A percentile compares a stretch with the other conserved stretches of the same genome.
Conservation (phyloP, 116 monocot species). For the Dioscorea cayenensis region DNA sequence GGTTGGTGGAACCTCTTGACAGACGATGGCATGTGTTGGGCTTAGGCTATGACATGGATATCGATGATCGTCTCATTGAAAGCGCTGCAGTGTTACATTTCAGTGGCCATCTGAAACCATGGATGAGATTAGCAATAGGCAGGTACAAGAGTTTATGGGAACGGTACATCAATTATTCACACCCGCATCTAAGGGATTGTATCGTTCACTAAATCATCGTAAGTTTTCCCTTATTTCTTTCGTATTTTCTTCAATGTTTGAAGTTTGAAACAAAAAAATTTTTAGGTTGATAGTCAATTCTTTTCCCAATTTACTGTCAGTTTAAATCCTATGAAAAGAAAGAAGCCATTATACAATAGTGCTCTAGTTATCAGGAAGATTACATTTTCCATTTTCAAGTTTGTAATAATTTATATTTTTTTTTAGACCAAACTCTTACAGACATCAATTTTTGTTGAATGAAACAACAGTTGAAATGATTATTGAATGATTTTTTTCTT, state of each 20-base stretch:
- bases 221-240: neutral
- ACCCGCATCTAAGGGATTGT: neutral
- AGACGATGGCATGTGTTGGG: constrained; percentile 4
- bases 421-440: neutral
- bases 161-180: neutral
- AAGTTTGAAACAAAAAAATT: neutral
- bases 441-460: neutral
- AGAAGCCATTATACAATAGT: neutral
- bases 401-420: neutral
- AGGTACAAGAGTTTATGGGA: constrained; percentile 1
- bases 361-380: neutral
- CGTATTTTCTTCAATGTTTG: neutral
- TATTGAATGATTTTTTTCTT: too few relatives aligned
- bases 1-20: constrained; percentile 1
- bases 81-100: constrained; percentile 1
- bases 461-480: too few relatives aligned
- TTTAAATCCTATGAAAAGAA: neutral
- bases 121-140: neutral
- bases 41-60: neutral
- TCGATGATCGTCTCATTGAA: neutral
- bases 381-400: neutral
- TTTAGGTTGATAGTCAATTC: neutral
- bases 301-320: neutral
- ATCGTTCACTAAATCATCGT: neutral
- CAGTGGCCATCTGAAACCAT: constrained; percentile 1